Conservation (phyloP, 495 filamentous ascomycete species). For the Saxophila tyrrhenica region DNA sequence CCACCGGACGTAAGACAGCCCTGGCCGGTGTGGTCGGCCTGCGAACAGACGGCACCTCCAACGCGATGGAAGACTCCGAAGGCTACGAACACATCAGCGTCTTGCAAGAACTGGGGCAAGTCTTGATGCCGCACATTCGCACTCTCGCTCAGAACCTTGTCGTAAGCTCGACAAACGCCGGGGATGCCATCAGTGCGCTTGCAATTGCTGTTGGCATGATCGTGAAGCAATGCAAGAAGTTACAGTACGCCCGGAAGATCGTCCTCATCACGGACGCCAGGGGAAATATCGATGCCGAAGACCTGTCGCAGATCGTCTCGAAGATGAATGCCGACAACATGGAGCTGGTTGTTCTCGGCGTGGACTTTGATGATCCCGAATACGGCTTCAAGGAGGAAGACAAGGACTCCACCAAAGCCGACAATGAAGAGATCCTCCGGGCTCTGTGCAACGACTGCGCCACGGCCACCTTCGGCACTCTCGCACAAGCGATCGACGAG, state of each 20-base stretch:
- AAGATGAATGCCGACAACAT: conserved; percentile 67
- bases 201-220: conserved; percentile 84
- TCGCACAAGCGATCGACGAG: conserved; percentile 71
- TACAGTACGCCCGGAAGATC: conserved; percentile 80
- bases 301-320: conserved; percentile 50
- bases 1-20: conserved; percentile 71
- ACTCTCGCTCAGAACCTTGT: conserved; percentile 49
- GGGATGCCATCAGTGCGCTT: conserved; percentile 79
- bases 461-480: conserved; percentile 67
- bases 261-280: conserved; percentile 73
- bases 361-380: conserved; percentile 89
- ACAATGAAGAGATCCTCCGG: conserved; percentile 58
- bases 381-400: conserved; percentile 90
- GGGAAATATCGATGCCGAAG: conserved; percentile 55
- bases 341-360: conserved; percentile 66
- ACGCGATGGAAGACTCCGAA: conserved; percentile 50
- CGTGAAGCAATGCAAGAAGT: conserved; percentile 61
- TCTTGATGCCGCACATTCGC: conserved; percentile 60
- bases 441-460: conserved; percentile 51
- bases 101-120: conserved; percentile 59
- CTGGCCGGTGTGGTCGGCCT: conserved; percentile 72
- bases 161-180: conserved; percentile 56
- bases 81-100: conserved; percentile 71
- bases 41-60: conserved; percentile 63
- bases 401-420: conserved; percentile 45